Conservation (phyloP, 495 filamentous ascomycete species). For the Podospora conica region DNA sequence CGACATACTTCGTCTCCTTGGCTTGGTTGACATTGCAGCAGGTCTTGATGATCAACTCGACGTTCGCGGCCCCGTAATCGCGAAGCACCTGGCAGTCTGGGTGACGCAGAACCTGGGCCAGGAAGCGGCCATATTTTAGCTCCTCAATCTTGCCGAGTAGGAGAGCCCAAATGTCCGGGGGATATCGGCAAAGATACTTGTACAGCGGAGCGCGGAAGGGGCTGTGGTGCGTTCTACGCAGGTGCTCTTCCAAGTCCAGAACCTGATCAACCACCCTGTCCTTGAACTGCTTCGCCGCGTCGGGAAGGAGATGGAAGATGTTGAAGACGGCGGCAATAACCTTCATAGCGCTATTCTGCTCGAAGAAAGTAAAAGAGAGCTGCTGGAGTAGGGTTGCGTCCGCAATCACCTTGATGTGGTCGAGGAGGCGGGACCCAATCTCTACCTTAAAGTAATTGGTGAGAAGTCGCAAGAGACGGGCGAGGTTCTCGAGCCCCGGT, state of each 20-base stretch:
- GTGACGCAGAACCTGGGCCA: slow-evolving; percentile 81
- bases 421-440: slow-evolving; percentile 82
- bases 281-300: slow-evolving; percentile 85
- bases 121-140: slow-evolving; percentile 83
- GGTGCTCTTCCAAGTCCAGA: slow-evolving; percentile 75
- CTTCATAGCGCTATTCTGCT: slow-evolving; percentile 85
- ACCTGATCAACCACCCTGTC: slow-evolving; percentile 81
- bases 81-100: slow-evolving; percentile 68
- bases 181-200: slow-evolving; percentile 89
- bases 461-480: slow-evolving; percentile 76
- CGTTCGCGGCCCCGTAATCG: slow-evolving; percentile 64
- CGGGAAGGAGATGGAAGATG: slow-evolving; percentile 89
- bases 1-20: slow-evolving; percentile 58
- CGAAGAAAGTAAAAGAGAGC: slow-evolving; percentile 87
- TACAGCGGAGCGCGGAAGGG: slow-evolving; percentile 90
- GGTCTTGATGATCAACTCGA: slow-evolving; percentile 59
- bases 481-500: slow-evolving; percentile 84
- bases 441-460: slow-evolving; percentile 99
- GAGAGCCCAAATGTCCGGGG: slow-evolving; percentile 77
- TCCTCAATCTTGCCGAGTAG: slow-evolving; percentile 71
- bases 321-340: slow-evolving; percentile 90
- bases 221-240: slow-evolving; percentile 85
- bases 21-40: slow-evolving; percentile 55
- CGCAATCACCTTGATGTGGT: slow-evolving; percentile 88
- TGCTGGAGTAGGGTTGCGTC: slow-evolving; percentile 74